Evolutionary conservation across 768 basidiomycete species (phyloP), one percentile per base, ranked within the genome.

Genomic region (Rossbeevera mucosa): DNA sequence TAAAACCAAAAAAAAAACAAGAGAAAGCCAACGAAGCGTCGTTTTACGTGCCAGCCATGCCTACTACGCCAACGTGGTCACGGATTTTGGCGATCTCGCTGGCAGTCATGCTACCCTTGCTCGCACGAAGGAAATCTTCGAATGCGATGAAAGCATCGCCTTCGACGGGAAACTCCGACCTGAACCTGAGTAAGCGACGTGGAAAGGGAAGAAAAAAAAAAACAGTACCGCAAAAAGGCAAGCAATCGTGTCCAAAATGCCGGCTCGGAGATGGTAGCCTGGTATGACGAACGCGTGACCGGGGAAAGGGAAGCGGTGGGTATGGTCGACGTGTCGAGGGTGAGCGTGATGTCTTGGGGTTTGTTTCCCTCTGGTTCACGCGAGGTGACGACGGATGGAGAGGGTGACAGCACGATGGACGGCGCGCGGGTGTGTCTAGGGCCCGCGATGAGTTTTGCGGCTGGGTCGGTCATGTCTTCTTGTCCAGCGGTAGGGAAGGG

Each of bases 1-100:
- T 50, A 47, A n/a, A n/a, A n/a, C 55, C 28, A 14, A 22, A 33
- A 25, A 31, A 51, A 41, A 21, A 50, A 9, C 20, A 14, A 7
- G 3, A 16, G 16, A 30, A 13, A 6, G 29, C n/a, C n/a, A n/a
- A n/a, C n/a, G n/a, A n/a, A n/a, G n/a, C n/a, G n/a, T n/a, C n/a
- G n/a, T n/a, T n/a, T n/a, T 65, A 91, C 48, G 80, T 84, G 12
- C 92, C 92, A 20, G 84, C 88, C 92, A 94, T 94, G 25, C 93
- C 94, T 38, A 83, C 77, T 22, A 95, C 79, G 5, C 93, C 93
- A 16, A 93, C 88, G 20, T 77, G 75, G 66, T 97, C 95, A 44
- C 95, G 80, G 61, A 97, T 93, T 75, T 81, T 89, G 13, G 95
- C 95, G 51, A 96, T 91, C 65, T 97, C 91, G 54, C 77, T 83